Evolutionary conservation across 1,139 yeast species (phyloP).

Genomic region (Suhomyces bokatorum): DNA sequence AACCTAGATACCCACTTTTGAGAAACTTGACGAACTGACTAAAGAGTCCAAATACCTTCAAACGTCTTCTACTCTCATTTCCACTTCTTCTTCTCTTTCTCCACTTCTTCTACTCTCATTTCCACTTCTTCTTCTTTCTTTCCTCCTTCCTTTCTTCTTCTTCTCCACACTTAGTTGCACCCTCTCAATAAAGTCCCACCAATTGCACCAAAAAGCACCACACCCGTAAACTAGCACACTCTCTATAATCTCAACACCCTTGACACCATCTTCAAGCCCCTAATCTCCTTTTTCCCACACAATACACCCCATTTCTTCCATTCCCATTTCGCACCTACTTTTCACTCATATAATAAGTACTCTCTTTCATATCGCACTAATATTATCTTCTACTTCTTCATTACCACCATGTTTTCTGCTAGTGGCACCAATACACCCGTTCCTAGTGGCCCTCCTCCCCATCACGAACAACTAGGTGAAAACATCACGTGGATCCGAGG

Average conservation of each 20-base stretch:
- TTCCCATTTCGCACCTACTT: no score
- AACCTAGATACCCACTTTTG: no score
- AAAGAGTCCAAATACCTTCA: no score
- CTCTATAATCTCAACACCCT: no score
- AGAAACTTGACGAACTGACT: no score
- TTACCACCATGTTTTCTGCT: slow-evolving; percentile 12
- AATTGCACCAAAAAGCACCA: no score
- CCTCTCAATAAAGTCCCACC: no score
- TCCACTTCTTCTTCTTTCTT: background rate
- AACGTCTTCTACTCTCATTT: background rate
- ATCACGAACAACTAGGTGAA: slow-evolving; percentile 28
- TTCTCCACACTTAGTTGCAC: background rate
- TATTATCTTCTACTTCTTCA: background rate
- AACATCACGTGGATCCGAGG: slow-evolving; percentile 44
- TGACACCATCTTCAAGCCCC: background rate
- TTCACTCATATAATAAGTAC: no score
- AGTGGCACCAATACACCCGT: slow-evolving; percentile 18
- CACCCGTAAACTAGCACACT: no score
- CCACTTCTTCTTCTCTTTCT: background rate
- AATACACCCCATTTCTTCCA: background rate
- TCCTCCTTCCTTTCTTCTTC: background rate
- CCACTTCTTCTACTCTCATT: background rate
- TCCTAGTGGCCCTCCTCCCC: slow-evolving; percentile 11
- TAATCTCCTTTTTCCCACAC: no score
- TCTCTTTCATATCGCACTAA: background rate